These are phyloP conservation scores for Ceratorhiza oryzae-sativae DNA, from an alignment of 1,284 basidiomycete species.

Conservation along the genomic window DNA sequence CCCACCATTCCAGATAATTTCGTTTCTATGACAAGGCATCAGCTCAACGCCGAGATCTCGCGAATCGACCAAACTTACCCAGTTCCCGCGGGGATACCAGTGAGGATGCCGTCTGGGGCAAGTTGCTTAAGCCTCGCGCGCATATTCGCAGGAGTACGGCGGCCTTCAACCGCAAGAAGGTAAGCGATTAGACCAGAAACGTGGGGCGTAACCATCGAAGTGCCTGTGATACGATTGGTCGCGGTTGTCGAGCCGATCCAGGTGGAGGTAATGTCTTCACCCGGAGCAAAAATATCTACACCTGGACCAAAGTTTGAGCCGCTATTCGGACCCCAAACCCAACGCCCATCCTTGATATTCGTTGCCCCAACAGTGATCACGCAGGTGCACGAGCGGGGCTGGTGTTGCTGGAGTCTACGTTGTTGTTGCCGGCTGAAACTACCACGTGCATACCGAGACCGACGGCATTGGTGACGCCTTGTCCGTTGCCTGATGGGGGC, in stretches of 20 bases:
- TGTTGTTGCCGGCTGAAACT: constrained; percentile 45
- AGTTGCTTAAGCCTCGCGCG: constrained; percentile 15
- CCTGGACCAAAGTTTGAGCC: constrained; percentile 58
- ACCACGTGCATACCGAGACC: constrained; percentile 42
- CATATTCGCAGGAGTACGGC: constrained; percentile 5
- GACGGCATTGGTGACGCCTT: constrained; percentile 38
- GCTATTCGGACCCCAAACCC: constrained; percentile 69
- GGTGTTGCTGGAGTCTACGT: constrained; percentile 50
- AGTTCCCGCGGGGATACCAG: neutral
- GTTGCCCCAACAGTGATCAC: constrained; percentile 53
- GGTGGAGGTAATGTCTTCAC: constrained; percentile 54
- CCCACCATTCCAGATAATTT: constrained; percentile 27
- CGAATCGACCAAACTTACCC: neutral
- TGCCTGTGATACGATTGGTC: constrained; percentile 47
- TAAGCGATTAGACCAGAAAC: constrained; percentile 38
- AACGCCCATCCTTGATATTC: constrained; percentile 48
- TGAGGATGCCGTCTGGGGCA: constrained; percentile 5
- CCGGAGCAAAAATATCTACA: constrained; percentile 63
- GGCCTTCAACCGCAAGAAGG: constrained; percentile 13
- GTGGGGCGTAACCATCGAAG: constrained; percentile 39
- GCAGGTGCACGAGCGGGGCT: constrained; percentile 49
- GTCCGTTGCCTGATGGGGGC: constrained; percentile 38
- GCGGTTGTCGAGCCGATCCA: constrained; percentile 50
- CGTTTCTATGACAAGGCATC: neutral
- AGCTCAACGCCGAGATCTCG: neutral